Percentiles rank a stretch among this genome's conserved stretches.
These are phyloP conservation scores for Halophytophthora batemanensis DNA, from an alignment of 352 stramenopile genomes.

Conservation along the genomic window DNA sequence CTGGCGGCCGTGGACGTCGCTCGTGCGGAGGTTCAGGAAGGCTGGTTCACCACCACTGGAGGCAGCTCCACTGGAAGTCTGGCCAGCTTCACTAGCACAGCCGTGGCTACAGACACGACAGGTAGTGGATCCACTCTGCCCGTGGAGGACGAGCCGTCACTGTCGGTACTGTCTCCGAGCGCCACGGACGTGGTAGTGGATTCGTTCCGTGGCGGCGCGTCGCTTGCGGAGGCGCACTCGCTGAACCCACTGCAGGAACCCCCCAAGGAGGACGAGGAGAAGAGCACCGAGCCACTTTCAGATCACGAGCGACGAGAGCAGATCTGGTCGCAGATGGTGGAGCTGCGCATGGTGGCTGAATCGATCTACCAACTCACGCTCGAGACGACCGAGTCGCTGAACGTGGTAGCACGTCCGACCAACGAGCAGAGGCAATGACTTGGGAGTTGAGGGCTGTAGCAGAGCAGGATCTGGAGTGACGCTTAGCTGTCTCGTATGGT, in stretches of 20 bases:
- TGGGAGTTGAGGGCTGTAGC: no score
- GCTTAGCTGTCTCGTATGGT: no score
- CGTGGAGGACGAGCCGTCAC: conserved; percentile 18
- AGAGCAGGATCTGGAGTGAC: no score
- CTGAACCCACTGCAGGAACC: conserved; percentile 4
- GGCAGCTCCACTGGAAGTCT: neutral
- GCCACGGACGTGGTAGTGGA: conserved; percentile 16
- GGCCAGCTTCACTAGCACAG: conserved; percentile 15
- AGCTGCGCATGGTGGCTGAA: conserved; percentile 38
- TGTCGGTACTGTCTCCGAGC: conserved; percentile 22
- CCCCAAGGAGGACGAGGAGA: neutral
- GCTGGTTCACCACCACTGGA: conserved; percentile 3
- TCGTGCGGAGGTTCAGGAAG: conserved; percentile 18
- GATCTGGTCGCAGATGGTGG: conserved; percentile 46
- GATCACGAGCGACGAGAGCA: conserved; percentile 25
- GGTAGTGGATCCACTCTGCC: conserved; percentile 12
- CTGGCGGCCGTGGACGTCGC: conserved; percentile 23
- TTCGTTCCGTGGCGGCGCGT: conserved; percentile 20
- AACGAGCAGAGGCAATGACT: no score
- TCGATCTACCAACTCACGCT: conserved; percentile 44
- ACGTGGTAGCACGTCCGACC: conserved; percentile 3
- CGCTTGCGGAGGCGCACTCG: neutral
- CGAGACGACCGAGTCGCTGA: conserved; percentile 27
- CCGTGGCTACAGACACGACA: conserved; percentile 20
- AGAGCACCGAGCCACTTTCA: conserved; percentile 10